Evolutionary conservation across 1,284 basidiomycete species (phyloP), one percentile per base, ranked within the genome.

Genomic region (Cystobasidium slooffiae): DNA sequence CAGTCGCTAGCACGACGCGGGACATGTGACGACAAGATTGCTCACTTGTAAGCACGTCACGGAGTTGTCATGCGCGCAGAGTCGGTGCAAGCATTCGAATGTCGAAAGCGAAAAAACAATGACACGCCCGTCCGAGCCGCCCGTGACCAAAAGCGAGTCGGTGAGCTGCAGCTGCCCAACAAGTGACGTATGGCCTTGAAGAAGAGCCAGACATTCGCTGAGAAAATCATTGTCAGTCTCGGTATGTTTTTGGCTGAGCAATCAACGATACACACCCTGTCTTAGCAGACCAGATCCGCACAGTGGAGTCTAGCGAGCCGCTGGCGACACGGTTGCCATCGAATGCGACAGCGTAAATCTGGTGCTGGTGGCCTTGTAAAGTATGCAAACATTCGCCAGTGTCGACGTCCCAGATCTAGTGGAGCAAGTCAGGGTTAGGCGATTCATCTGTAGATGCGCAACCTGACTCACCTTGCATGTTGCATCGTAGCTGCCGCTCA

Each of bases 281-380:
- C 4, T 85, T 83, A 0, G 91, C 90, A 78, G 91, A 88, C 94
- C 94, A 96, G 1, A 97, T 88, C 10, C 93, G 86, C 10, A 97
- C 93, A 0, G 91, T 94, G 18, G 93, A 94, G 80, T 97, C 94
- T 78, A 97, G 84, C 53, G 91, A 92, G 2, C 95, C 96, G 6
- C 92, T 93, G 0, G 91, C 93, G 46, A 97, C 87, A 39, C 88
- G 85, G 31, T 88, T 84, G 1, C 96, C 95, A 80, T 97, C 94
- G 78, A 94, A 97, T 0, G 94, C 93, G 24, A 98, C 90, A 0
- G 91, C 89, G 81, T 98, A 98, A 51, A 99, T 92, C 83, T 96
- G 92, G 80, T 93, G 90, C 76, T 89, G 88, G 82, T 99, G 96
- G 0, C 96, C 96, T n/a, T 86, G 81, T 49, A 98, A 88, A 24